These are phyloP conservation scores for Aspergillaceae sp. DNA, from an alignment of 2,329 filamentous ascomycete genomes.

Conservation along the genomic window DNA sequence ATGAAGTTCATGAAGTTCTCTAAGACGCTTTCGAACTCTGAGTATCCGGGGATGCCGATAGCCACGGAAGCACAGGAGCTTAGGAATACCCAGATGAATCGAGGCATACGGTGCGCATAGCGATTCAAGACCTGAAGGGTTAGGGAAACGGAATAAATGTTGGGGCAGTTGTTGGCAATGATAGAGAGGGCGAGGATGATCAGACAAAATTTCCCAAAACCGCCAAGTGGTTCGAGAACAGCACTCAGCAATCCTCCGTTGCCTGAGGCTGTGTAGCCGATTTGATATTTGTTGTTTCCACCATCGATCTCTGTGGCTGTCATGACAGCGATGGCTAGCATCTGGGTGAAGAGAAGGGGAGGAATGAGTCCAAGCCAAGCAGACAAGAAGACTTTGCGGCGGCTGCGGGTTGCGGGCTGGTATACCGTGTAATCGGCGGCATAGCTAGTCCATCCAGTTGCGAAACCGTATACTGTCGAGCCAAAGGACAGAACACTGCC, in stretches of 20 bases:
- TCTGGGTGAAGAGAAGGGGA: slow-evolving; percentile 64
- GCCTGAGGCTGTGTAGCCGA: slow-evolving; percentile 48
- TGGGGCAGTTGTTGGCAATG: slow-evolving; percentile 63
- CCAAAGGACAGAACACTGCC: slow-evolving; percentile 57
- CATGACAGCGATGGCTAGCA: slow-evolving; percentile 62
- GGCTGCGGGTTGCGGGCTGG: slow-evolving; percentile 55
- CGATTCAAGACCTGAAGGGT: slow-evolving; percentile 57
- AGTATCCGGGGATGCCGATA: slow-evolving; percentile 62
- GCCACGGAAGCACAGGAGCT: slow-evolving; percentile 57
- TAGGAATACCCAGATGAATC: slow-evolving; percentile 58
- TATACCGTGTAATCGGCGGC: slow-evolving; percentile 76
- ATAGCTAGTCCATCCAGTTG: slow-evolving; percentile 65
- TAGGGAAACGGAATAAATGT: slow-evolving; percentile 62
- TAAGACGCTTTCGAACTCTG: slow-evolving; percentile 54
- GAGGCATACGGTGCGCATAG: slow-evolving; percentile 53
- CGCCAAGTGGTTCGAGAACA: slow-evolving; percentile 55
- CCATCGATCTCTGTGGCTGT: slow-evolving; percentile 52
- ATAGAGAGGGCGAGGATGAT: slow-evolving; percentile 58
- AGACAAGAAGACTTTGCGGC: slow-evolving; percentile 57
- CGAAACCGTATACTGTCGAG: slow-evolving; percentile 58
- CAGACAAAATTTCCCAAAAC: slow-evolving; percentile 65
- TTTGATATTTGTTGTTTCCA: slow-evolving; percentile 46
- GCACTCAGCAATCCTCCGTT: slow-evolving; percentile 60
- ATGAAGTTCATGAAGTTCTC: slow-evolving; percentile 64
- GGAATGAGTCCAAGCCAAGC: slow-evolving; percentile 62